A percentile compares a stretch with the other conserved stretches of the same genome.
phyloP scores from a whole-genome alignment of 1,284 basidiomycete species.

The Puccinia hordei region DNA sequence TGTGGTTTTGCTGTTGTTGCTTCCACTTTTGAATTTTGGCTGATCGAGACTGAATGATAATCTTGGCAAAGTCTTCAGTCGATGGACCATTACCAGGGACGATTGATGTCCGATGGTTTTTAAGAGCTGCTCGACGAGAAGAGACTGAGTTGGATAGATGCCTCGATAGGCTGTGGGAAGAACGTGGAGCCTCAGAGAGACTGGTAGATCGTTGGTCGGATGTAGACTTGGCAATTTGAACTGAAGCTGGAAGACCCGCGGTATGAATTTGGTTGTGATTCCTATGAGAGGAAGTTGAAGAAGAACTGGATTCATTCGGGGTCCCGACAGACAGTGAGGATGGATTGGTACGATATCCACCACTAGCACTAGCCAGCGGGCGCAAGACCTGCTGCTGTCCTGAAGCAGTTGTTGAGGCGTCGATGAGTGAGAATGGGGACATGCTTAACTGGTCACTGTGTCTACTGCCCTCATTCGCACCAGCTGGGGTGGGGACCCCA shows the following conservation, averaged over 20 bases:
- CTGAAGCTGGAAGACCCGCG: not conserved
- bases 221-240: conserved; percentile 10
- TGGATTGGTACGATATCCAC: conserved; percentile 29
- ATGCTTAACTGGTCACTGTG: conserved; percentile 44
- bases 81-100: conserved; percentile 53
- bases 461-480: conserved; percentile 14
- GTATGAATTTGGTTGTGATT: not conserved
- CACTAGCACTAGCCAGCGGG: not conserved
- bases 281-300: conserved; percentile 21
- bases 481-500: not conserved
- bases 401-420: conserved; percentile 8
- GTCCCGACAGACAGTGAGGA: conserved; percentile 21
- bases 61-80: conserved; percentile 64
- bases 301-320: conserved; percentile 8
- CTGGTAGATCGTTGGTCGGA: conserved; percentile 50
- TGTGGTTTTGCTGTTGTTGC: conserved; percentile 44
- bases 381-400: conserved; percentile 4
- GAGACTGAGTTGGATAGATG: conserved; percentile 44
- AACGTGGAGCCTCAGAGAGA: conserved; percentile 19
- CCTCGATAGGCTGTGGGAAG: conserved; percentile 11
- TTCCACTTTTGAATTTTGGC: conserved; percentile 65
- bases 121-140: conserved; percentile 28
- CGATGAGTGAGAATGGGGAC: conserved; percentile 41
- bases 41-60: conserved; percentile 64
- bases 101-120: conserved; percentile 49